These are phyloP conservation scores for Pulveroboletus sp. DNA, from an alignment of 768 basidiomycete species.

Conservation along the genomic window DNA sequence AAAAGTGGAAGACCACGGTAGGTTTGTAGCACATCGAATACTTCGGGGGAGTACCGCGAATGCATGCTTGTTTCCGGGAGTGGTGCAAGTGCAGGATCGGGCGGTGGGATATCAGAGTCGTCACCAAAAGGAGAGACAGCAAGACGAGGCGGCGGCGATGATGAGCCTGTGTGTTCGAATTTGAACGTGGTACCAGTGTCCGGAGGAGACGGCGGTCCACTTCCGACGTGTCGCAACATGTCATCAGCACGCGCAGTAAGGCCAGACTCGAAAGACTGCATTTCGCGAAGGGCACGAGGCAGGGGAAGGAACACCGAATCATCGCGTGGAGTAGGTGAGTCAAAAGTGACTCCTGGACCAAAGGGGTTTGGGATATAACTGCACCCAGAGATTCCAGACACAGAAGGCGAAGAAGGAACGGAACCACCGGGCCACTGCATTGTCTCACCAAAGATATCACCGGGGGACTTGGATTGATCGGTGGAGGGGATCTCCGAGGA, in stretches of 20 bases:
- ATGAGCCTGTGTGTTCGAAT: slow-evolving; percentile 2
- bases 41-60: slow-evolving; percentile 65
- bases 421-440: slow-evolving; percentile 52
- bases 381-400: slow-evolving; percentile 17
- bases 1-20: slow-evolving; percentile 73
- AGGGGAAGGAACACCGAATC: slow-evolving; percentile 39
- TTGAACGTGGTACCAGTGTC: background rate
- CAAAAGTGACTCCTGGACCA: slow-evolving; percentile 58
- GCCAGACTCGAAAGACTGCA: slow-evolving; percentile 85
- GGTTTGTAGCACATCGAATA: slow-evolving; percentile 78
- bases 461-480: slow-evolving; percentile 24
- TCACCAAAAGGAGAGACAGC: slow-evolving; percentile 26
- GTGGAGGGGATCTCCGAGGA: slow-evolving; percentile 19
- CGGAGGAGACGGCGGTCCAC: slow-evolving; percentile 7
- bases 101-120: slow-evolving; percentile 25
- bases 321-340: slow-evolving; percentile 48
- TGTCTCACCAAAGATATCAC: slow-evolving; percentile 60
- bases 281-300: slow-evolving; percentile 63
- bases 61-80: slow-evolving; percentile 49
- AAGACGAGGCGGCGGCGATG: slow-evolving; percentile 19
- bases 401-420: slow-evolving; percentile 34
- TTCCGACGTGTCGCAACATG: slow-evolving; percentile 19
- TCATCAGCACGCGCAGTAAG: slow-evolving; percentile 63
- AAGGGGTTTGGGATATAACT: slow-evolving; percentile 51
- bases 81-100: slow-evolving; percentile 28